Evolutionary conservation across 495 filamentous ascomycete genomes (phyloP), one percentile per base, ranked within the genome.

Genomic region (Pseudomonodictys pantanalensis): DNA sequence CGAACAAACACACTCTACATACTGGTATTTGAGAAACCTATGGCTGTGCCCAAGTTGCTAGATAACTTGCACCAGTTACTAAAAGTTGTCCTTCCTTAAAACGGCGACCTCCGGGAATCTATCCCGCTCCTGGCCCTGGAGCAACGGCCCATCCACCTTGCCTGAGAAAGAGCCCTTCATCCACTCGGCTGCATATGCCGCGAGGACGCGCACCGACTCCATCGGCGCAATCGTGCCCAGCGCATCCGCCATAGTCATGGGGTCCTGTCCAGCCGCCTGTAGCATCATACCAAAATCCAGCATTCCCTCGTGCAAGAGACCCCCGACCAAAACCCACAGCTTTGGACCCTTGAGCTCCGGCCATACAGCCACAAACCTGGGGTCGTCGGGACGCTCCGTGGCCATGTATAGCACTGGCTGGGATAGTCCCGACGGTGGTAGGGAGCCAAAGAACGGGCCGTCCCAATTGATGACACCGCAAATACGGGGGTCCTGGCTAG

Each of bases 401-500:
- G 66, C 69, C 56, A 75, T 63, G 18, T 76, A 24, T 25, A 75
- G 22, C 43, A 76, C 76, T 22, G 73, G 72, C 9, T 48, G 38
- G 18, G 17, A 72, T 59, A 4, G 66, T 29, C 0, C 72, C 76
- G 44, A 64, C 76, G 44, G 79, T 38, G 38, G 52, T 15, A 56
- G 50, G 9, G 30, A 41, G 50, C 33, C 33, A 35, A 53, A 56
- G 43, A 56, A 46, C 0, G 58, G 38, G 0, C 80, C 79, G 60
- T 82, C 80, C 35, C 79, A 61, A 54, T 77, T 75, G 8, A 81
- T 50, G 1, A 77, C 81, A 3, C 71, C 79, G 2, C 52, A 42
- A 52, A 83, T 64, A 0, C 74, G 71, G 22, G 54, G 48, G 29
- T 81, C 78, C 12, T 63, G 51, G 5, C 68, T 46, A 63, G 79